Evolutionary conservation across 768 basidiomycete genomes (phyloP).

Genomic region (Suillus subluteus): DNA sequence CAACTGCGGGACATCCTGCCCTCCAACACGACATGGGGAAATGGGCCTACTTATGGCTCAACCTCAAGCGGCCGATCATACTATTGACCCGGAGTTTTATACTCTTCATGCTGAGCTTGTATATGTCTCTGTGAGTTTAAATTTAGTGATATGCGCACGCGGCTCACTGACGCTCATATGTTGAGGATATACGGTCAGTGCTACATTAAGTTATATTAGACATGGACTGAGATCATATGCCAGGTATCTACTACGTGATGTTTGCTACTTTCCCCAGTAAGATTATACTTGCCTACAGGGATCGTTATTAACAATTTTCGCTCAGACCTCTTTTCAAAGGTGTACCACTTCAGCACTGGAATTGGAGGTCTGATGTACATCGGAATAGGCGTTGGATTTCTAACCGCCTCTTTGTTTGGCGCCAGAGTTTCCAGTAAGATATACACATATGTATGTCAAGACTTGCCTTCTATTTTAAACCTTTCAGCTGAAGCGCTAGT

Average conservation of each 20-base stretch:
- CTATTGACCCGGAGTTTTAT: constrained; percentile 64
- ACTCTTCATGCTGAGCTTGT: constrained; percentile 72
- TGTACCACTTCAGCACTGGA: constrained; percentile 56
- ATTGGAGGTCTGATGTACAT: constrained; percentile 55
- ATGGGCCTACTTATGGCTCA: constrained; percentile 54
- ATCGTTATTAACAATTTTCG: constrained; percentile 13
- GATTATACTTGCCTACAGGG: constrained; percentile 23
- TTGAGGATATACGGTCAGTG: constrained; percentile 59
- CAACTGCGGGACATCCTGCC: constrained; percentile 33
- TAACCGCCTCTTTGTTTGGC: constrained; percentile 50
- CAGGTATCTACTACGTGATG: constrained; percentile 72
- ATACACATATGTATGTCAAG: constrained; percentile 49
- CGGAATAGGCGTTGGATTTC: constrained; percentile 60
- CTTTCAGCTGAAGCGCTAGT: neutral
- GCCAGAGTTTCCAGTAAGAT: constrained; percentile 50
- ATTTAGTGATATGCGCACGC: neutral
- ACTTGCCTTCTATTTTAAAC: neutral
- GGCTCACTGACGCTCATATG: neutral
- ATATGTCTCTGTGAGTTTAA: constrained; percentile 69
- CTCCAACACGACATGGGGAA: constrained; percentile 29
- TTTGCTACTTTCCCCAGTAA: constrained; percentile 67
- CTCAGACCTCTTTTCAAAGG: constrained; percentile 46
- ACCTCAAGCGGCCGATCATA: constrained; percentile 62
- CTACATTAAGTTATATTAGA: neutral
- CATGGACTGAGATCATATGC: neutral